phyloP scores from a whole-genome alignment of 1,139 yeast genomes.

The Taiozyma sp. region DNA sequence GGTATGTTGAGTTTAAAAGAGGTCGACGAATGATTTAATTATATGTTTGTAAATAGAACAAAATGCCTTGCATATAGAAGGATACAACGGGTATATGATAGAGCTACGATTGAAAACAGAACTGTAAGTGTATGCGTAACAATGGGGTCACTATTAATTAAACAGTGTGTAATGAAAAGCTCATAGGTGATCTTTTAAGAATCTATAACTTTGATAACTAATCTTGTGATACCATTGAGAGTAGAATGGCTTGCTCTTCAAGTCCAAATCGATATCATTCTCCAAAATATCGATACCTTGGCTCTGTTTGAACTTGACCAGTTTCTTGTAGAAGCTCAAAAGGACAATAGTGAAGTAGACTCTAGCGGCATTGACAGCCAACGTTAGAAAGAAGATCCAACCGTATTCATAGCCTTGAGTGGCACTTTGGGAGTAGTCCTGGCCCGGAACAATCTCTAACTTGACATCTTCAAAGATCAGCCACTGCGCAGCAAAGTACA shows the following conservation, averaged over 20 bases:
- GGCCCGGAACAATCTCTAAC: conserved; percentile 17
- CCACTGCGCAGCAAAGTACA: conserved; percentile 77
- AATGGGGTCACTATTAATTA: background rate
- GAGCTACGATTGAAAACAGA: background rate
- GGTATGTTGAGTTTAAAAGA: conserved; percentile 25
- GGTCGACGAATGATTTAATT: background rate
- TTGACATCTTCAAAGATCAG: conserved; percentile 40
- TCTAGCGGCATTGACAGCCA: conserved; percentile 49
- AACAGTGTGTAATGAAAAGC: background rate
- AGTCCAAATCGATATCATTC: conserved; percentile 30
- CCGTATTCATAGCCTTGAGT: conserved; percentile 68
- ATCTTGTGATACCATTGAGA: conserved; percentile 27
- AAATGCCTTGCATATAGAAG: background rate
- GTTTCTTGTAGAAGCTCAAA: conserved; percentile 51
- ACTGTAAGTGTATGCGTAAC: background rate
- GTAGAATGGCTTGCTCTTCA: conserved; percentile 27
- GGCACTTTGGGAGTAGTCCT: conserved; percentile 42
- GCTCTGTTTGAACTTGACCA: conserved; percentile 28
- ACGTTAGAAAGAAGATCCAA: conserved; percentile 54
- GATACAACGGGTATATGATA: background rate
- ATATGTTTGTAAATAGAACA: background rate
- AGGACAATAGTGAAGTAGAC: conserved; percentile 64
- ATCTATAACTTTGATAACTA: conserved; percentile 20
- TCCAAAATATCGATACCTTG: conserved; percentile 25
- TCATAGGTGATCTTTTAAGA: conserved; percentile 9